Conservation (phyloP, 202 grass and related monocot species). For the Cymbopogon flexuosus region DNA sequence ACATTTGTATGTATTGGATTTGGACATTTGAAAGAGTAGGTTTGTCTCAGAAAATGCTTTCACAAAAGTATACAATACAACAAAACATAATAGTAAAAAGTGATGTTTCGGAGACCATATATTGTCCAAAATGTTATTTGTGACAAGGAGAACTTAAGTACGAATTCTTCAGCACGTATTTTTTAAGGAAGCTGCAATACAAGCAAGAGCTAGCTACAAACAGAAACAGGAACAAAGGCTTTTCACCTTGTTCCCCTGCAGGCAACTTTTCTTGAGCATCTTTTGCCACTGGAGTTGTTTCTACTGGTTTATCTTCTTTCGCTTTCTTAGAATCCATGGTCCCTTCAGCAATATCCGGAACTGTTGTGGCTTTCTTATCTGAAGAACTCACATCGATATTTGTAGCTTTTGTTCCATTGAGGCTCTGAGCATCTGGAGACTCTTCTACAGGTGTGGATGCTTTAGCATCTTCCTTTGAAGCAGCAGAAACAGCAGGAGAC, state of each 20-base stretch:
- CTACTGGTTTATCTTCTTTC: slow-evolving; percentile 53
- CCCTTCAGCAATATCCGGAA: slow-evolving; percentile 49
- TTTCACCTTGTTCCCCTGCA: slow-evolving; percentile 66
- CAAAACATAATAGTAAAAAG: neutral
- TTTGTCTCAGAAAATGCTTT: neutral
- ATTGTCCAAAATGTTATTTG: neutral
- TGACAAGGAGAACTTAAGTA: neutral
- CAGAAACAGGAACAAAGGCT: slow-evolving; percentile 31
- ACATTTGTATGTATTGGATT: neutral
- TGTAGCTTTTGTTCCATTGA: slow-evolving; percentile 42
- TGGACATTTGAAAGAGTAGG: neutral
- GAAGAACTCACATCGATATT: slow-evolving; percentile 42
- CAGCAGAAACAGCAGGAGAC: slow-evolving; percentile 75
- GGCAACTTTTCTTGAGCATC: slow-evolving; percentile 53
- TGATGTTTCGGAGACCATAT: neutral
- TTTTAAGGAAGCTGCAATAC: slow-evolving; percentile 4
- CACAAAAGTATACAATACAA: neutral
- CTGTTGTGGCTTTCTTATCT: slow-evolving; percentile 44
- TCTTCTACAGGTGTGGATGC: slow-evolving; percentile 43
- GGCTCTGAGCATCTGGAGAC: slow-evolving; percentile 50
- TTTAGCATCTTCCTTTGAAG: slow-evolving; percentile 80
- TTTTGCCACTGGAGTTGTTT: slow-evolving; percentile 47
- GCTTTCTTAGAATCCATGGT: slow-evolving; percentile 43
- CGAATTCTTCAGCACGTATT: slow-evolving; percentile 15
- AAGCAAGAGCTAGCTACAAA: slow-evolving; percentile 30